These are phyloP conservation scores for Leishmania aethiopica DNA, from an alignment of 208 protist genomes.

Conservation along the genomic window DNA sequence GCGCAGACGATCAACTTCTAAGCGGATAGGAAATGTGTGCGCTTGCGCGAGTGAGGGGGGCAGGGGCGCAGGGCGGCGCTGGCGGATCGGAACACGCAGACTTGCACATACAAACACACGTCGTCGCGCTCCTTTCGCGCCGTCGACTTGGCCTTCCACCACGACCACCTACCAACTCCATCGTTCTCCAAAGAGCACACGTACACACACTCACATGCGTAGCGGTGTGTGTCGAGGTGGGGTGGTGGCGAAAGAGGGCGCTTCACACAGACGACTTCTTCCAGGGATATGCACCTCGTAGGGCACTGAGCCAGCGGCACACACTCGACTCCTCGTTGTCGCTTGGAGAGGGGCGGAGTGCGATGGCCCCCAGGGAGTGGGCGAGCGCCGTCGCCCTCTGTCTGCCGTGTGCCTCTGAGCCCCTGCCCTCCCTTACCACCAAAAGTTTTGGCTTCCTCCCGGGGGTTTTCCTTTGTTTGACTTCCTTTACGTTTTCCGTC, in stretches of 20 bases:
- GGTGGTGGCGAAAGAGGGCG: not conserved
- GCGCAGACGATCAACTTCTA: constrained; percentile 99
- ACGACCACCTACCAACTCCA: not conserved
- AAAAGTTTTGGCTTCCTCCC: not conserved
- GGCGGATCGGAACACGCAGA: not conserved
- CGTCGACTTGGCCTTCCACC: not conserved
- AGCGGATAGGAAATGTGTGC: constrained; percentile 17
- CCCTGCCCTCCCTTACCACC: not conserved
- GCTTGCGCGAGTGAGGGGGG: not conserved
- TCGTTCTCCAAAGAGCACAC: not conserved
- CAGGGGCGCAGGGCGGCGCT: not conserved
- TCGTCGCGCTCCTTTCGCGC: not conserved
- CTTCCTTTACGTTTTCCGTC: not conserved
- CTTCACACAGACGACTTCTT: not conserved
- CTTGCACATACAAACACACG: not conserved
- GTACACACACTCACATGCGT: not conserved
- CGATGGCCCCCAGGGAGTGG: not conserved
- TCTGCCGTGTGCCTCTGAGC: not conserved
- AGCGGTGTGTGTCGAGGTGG: not conserved
- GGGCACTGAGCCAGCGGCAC: not conserved
- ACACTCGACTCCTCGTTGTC: not conserved
- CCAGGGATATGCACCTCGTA: not conserved
- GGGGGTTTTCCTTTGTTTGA: not conserved
- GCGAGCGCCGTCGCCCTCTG: not conserved
- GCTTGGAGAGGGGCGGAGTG: not conserved